Base-by-base conservation (phyloP, 148 eudicot genomes). In the Cornus suecica region DNA sequence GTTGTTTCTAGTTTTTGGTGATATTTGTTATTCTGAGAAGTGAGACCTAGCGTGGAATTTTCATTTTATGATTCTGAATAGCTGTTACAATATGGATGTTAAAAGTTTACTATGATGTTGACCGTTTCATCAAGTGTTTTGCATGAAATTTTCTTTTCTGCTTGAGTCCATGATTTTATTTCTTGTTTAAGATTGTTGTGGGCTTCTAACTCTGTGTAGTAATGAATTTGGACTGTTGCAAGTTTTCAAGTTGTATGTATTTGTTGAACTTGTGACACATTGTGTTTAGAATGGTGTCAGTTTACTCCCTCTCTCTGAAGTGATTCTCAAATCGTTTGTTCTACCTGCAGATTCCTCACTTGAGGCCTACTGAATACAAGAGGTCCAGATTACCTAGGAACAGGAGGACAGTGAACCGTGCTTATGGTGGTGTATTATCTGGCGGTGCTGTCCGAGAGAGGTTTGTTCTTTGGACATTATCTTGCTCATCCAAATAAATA, bases 361-460 rank as follows among this genome's bases (percentile, higher is more conserved):
- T 76, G 72, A 66, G 78, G 66, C 78, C 78, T 68, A 30, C 78
- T 66, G 78, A 76, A 64, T 76, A 76, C 42, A 37, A 37, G 42
- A 37, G 42, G 30, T 58, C 77, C 0, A 83, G 85, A 65, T 67
- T 83, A 26, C 66, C 85, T 32, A 72, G 85, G 78, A 83, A 79
- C 82, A 75, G 85, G 66, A 77, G 85, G 37, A 83, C 80, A 1
- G 85, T 83, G 42, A 83, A 83, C 72, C 85, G 85, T 79, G 71
- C 85, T 52, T 83, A 83, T 69, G 85, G 85, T 62, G 85, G 85
- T 42, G 85, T 83, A 18, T 65, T 79, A 23, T 79, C 82, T 64
- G 85, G 80, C 8, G 24, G 82, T 66, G 85, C 85, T 51, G 85
- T 83, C 24, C 74, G 85, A 26, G 85, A 83, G 64, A 76, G 85